phyloP scores from a whole-genome alignment of 108 stramenopile genomes.

The Cyclotella atomus region DNA sequence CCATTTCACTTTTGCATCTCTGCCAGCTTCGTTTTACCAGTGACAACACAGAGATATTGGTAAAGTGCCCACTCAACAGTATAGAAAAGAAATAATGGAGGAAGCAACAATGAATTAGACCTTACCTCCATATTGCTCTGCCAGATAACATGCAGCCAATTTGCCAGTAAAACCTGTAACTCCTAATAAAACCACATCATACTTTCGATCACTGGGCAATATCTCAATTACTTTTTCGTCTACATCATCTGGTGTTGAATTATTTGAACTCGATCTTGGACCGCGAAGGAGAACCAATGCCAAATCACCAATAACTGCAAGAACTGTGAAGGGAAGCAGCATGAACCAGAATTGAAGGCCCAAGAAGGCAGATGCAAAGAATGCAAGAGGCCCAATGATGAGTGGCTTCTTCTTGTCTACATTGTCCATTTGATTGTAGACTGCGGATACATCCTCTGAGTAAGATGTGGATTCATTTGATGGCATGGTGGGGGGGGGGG shows the following conservation, averaged over 20 bases:
- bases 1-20: conserved; percentile 61
- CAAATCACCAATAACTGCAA: conserved; percentile 14
- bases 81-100: too few relatives aligned
- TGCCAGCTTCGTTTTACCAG: conserved; percentile 27
- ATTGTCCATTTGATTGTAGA: conserved; percentile 32
- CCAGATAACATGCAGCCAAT: conserved; percentile 73
- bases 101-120: neutral
- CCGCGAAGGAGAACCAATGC: conserved; percentile 3
- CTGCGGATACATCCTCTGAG: conserved; percentile 19
- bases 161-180: conserved; percentile 90
- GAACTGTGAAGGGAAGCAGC: conserved; percentile 27
- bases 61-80: too few relatives aligned
- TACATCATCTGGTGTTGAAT: neutral
- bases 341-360: conserved; percentile 21
- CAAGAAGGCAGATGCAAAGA: conserved; percentile 14
- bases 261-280: neutral
- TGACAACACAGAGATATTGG: too few relatives aligned
- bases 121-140: conserved; percentile 54
- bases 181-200: conserved; percentile 86
- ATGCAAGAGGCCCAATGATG: conserved; percentile 9
- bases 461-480: neutral
- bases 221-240: conserved; percentile 20
- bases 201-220: conserved; percentile 52
- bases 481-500: too few relatives aligned
- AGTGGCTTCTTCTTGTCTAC: conserved; percentile 22